These are phyloP conservation scores for Pestalotiopsis fici DNA, from an alignment of 2,329 filamentous ascomycete species.

Conservation along the genomic window DNA sequence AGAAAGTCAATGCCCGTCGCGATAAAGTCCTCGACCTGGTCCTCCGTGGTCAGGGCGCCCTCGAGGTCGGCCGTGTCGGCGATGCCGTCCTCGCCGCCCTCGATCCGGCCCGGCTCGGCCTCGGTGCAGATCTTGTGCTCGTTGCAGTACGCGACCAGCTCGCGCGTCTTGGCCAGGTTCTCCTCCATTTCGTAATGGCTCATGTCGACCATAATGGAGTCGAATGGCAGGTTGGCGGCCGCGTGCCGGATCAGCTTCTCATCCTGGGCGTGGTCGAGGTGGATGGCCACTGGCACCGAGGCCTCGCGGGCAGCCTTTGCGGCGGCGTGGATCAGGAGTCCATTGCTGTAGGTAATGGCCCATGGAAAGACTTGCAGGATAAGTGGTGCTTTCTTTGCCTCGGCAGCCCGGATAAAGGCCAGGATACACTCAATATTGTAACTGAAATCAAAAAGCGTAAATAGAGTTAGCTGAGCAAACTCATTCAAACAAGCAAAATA, in stretches of 20 bases:
- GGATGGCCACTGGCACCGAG: constrained; percentile 59
- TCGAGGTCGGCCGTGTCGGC: constrained; percentile 49
- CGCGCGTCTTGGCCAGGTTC: constrained; percentile 64
- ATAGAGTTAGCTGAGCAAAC: background rate
- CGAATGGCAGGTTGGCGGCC: constrained; percentile 59
- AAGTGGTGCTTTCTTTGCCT: constrained; percentile 61
- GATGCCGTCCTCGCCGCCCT: constrained; percentile 67
- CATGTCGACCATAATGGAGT: constrained; percentile 79
- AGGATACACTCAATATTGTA: constrained; percentile 75
- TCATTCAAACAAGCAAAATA: background rate
- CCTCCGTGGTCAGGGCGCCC: constrained; percentile 62
- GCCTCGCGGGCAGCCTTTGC: constrained; percentile 56
- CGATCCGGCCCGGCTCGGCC: constrained; percentile 71
- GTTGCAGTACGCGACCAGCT: constrained; percentile 65
- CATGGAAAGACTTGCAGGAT: constrained; percentile 74
- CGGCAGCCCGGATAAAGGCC: constrained; percentile 33
- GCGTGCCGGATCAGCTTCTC: constrained; percentile 59
- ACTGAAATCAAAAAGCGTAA: constrained; percentile 11
- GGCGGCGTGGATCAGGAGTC: constrained; percentile 53
- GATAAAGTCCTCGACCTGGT: constrained; percentile 71
- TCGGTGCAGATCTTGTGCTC: constrained; percentile 68
- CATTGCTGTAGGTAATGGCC: constrained; percentile 63
- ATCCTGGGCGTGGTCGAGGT: constrained; percentile 68
- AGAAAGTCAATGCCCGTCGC: constrained; percentile 73
- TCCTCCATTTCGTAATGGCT: constrained; percentile 71